Base-by-base conservation (phyloP, 345 rosid species). In the Linum usitatissimum region DNA sequence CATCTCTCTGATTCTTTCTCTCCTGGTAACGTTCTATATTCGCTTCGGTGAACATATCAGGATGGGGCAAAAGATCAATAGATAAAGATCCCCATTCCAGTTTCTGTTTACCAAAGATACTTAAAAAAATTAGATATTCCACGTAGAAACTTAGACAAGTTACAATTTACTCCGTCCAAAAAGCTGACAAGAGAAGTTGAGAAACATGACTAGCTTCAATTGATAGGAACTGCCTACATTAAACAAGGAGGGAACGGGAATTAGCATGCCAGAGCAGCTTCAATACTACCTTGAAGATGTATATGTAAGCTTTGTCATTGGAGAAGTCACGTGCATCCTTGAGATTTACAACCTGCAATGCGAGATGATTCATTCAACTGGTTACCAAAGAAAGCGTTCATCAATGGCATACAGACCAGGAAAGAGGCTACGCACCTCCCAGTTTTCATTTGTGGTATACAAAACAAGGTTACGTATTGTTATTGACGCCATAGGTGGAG, bases 61-160 rank as follows among this genome's bases (percentile, higher is more conserved):
- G 99, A 82, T 93, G 97, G 64, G 99, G 99, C 77, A 93, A 81
- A 64, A 93, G 97, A 85, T 93, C 99, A 68, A 93, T 74, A 64
- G 99, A 93, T 77, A 93, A 75, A 59, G 96, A 86, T 73, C 83
- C 96, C 97, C 99, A 93, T 80, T 87, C 96, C 63, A 93, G 96
- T 87, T 87, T 93, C 99, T 93, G 93, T 59, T 53, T 57, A 72
- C 31, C 58, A 79, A 73, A 73, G 53, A 70, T 45, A 53, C 30
- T 62, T 64, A 66, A 70, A 67, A 69, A 67, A 77, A 69, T 70
- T 66, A 80, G 75, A 40, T 31, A 66, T 6, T 49, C 51, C 51
- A 9, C 8, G 14, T 30, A 48, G 60, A 45, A 39, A 23, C 3
- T 34, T 23, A 30, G 18, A 48, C 7, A 6, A 48, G 38, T 23